Evolutionary conservation across 1,284 basidiomycete genomes (phyloP).

Genomic region (Microbotryum violaceum): DNA sequence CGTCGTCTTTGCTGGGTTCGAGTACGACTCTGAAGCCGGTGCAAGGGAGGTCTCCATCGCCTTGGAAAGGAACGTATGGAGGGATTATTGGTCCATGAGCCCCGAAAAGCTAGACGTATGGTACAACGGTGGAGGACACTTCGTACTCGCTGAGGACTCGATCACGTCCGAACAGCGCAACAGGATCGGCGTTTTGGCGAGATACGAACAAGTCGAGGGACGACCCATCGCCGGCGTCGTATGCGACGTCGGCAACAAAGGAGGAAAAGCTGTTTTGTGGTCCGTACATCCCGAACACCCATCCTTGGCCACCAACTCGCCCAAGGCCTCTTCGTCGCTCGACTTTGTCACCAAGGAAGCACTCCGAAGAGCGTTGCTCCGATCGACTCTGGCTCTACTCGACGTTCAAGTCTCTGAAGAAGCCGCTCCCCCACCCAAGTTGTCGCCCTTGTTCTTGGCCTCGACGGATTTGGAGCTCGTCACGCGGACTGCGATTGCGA

Average conservation of each 20-base stretch:
- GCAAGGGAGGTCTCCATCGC: conserved; percentile 42
- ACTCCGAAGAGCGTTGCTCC: conserved; percentile 44
- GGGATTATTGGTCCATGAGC: conserved; percentile 28
- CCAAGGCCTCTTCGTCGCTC: conserved; percentile 29
- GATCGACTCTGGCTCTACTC: conserved; percentile 46
- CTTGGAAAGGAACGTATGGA: conserved; percentile 35
- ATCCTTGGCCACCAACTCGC: conserved; percentile 33
- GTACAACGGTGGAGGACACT: conserved; percentile 53
- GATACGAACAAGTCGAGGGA: conserved; percentile 39
- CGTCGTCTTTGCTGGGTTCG: conserved; percentile 53
- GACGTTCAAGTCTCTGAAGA: conserved; percentile 43
- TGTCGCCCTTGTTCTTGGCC: conserved; percentile 28
- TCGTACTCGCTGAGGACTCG: conserved; percentile 39
- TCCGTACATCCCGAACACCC: conserved; percentile 59
- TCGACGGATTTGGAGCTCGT: conserved; percentile 8
- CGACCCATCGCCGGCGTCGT: conserved; percentile 50
- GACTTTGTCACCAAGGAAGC: conserved; percentile 38
- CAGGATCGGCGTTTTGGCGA: conserved; percentile 42
- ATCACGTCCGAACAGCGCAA: conserved; percentile 32
- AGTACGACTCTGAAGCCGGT: conserved; percentile 48
- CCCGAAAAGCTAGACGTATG: conserved; percentile 42
- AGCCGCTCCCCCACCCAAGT: conserved; percentile 9
- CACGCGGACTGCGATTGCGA: not conserved
- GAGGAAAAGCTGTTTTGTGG: conserved; percentile 56
- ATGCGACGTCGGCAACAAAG: conserved; percentile 45